Evolutionary conservation across 2,329 filamentous ascomycete genomes (phyloP), one percentile per base, ranked within the genome.

Genomic region (Pseudonectria foliicola): DNA sequence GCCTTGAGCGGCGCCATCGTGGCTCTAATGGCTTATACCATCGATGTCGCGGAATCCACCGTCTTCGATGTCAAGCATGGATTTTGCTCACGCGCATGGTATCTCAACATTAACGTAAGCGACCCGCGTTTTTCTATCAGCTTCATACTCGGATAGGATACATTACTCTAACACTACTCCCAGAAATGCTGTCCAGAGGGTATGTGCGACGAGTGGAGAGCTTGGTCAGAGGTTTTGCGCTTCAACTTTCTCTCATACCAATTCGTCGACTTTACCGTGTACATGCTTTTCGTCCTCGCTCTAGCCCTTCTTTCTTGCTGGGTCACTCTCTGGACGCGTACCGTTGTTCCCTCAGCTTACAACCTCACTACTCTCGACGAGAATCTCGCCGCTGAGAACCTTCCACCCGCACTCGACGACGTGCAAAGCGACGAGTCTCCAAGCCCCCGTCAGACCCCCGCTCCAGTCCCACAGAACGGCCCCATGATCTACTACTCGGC

Each of bases 401-500:
- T 56, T 30, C 50, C 63, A 3, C 56, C 57, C 3, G 50, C 56
- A 1, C 49, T 56, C 2, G 58, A 63, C 8, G 66, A 73, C 27
- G 57, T 62, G 2, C 48, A 59, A 15, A 61, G 53, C 39, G 68
- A 62, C 29, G 66, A 68, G 38, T 67, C 62, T 13, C 64, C 68
- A 3, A 68, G 62, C 25, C 64, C 68, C 7, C 55, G 52, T 6
- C 57, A 57, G 15, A 39, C 67, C 54, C 42, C 66, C 56, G 13
- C 66, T n/a, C 31, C 39, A 3, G 61, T 44, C 42, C 61, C 34
- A 43, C 58, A 35, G 41, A 51, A 54, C 1, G 74, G 82, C 3
- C 84, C 86, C 1, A 93, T 93, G 82, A 75, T 90, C 5, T 98
- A 95, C 61, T 98, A 95, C 59, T 89, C 92, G 7, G 92, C 90